These are phyloP conservation scores for Candida qinlingensis DNA, from an alignment of 805 yeast genomes.

Conservation along the genomic window DNA sequence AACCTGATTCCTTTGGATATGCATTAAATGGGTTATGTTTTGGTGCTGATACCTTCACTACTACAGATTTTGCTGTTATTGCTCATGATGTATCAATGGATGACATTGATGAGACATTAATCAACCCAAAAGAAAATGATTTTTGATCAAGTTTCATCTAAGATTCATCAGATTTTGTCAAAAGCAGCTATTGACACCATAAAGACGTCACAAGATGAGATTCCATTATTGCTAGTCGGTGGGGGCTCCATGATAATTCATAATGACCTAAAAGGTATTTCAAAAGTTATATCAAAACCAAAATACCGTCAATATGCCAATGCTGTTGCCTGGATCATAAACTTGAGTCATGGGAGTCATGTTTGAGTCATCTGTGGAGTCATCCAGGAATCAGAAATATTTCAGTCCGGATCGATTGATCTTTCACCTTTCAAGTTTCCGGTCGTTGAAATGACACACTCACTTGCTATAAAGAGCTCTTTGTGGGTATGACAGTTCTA, in stretches of 20 bases:
- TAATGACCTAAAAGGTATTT: slow-evolving; percentile 33
- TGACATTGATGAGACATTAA: neutral
- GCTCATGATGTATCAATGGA: slow-evolving; percentile 6
- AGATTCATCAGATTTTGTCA: slow-evolving; percentile 10
- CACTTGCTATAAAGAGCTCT: too few species aligned
- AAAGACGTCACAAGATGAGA: slow-evolving; percentile 39
- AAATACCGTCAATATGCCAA: slow-evolving; percentile 40
- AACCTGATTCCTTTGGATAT: slow-evolving; percentile 44
- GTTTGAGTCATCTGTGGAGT: too few species aligned
- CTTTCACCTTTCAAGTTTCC: too few species aligned
- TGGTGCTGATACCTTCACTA: slow-evolving; percentile 38
- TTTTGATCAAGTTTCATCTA: neutral
- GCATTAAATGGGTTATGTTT: slow-evolving; percentile 26
- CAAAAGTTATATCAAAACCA: slow-evolving; percentile 34
- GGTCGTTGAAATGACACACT: too few species aligned
- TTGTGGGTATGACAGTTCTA: too few species aligned
- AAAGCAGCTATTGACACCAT: slow-evolving; percentile 34
- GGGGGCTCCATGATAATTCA: slow-evolving; percentile 47
- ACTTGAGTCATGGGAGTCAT: too few species aligned
- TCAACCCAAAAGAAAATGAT: neutral
- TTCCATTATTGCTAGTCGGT: slow-evolving; percentile 42
- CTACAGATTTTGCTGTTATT: slow-evolving; percentile 33
- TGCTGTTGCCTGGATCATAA: slow-evolving; percentile 28
- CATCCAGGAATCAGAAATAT: too few species aligned
- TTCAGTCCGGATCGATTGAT: too few species aligned